phyloP scores from a whole-genome alignment of 352 stramenopile genomes.

The Phytophthora boehmeriae region DNA sequence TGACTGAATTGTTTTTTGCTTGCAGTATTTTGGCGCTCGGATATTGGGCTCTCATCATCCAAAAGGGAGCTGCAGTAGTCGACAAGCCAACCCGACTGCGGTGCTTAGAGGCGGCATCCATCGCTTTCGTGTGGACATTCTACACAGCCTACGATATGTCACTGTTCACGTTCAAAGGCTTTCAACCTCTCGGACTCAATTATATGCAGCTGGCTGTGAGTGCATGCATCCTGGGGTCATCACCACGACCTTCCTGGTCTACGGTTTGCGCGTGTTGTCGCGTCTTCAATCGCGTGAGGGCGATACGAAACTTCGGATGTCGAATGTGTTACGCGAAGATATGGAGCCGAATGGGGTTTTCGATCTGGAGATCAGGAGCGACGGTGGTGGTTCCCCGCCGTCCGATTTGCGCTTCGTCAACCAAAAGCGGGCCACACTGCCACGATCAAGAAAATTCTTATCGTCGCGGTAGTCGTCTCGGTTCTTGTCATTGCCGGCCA shows the following conservation, averaged over 20 bases:
- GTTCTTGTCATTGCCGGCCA: slow-evolving; percentile 44
- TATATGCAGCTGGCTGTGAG: slow-evolving; percentile 39
- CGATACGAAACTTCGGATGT: slow-evolving; percentile 30
- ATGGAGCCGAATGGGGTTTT: slow-evolving; percentile 53
- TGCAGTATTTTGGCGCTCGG: slow-evolving; percentile 53
- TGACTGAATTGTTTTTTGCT: slow-evolving; percentile 3
- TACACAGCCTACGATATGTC: slow-evolving; percentile 40
- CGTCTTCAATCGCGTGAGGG: slow-evolving; percentile 32
- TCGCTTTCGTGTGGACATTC: slow-evolving; percentile 47
- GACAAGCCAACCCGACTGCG: slow-evolving; percentile 27
- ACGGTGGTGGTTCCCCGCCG: slow-evolving; percentile 20
- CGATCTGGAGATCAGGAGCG: slow-evolving; percentile 32
- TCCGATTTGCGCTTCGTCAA: slow-evolving; percentile 13
- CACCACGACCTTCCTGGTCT: slow-evolving; percentile 39
- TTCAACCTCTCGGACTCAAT: slow-evolving; percentile 29
- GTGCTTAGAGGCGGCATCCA: slow-evolving; percentile 32
- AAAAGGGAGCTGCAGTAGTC: slow-evolving; percentile 38
- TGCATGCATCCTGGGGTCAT: slow-evolving; percentile 33
- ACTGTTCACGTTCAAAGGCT: slow-evolving; percentile 43
- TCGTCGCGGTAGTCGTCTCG: slow-evolving; percentile 49
- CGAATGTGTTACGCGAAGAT: slow-evolving; percentile 33
- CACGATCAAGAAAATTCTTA: slow-evolving; percentile 56
- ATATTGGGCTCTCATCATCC: slow-evolving; percentile 66
- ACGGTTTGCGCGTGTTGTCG: slow-evolving; percentile 34
- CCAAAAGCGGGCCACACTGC: slow-evolving; percentile 36